Evolutionary conservation across 345 rosid genomes (phyloP).

Genomic region (Bruguiera sexangula): DNA sequence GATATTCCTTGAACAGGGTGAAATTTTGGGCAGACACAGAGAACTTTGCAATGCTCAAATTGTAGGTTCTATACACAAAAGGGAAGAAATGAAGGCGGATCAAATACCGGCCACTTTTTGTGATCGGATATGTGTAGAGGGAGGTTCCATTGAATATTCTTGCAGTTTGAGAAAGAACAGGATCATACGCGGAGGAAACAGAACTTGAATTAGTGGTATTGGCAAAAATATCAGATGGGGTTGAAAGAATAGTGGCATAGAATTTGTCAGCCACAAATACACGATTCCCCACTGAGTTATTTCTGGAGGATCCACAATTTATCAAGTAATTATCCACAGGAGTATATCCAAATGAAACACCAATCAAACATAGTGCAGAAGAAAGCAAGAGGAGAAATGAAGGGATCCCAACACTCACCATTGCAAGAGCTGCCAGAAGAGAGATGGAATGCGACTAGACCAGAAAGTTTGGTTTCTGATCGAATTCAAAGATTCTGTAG

Average conservation of each 20-base stretch:
- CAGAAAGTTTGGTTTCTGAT: neutral
- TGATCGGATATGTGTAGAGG: constrained; percentile 44
- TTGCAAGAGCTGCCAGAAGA: constrained; percentile 7
- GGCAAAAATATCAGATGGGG: constrained; percentile 25
- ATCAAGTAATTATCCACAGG: constrained; percentile 53
- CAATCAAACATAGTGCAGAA: constrained; percentile 24
- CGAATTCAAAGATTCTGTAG: neutral
- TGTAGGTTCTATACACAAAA: constrained; percentile 28
- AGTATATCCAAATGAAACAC: constrained; percentile 39
- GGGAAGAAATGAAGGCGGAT: constrained; percentile 78
- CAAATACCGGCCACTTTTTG: constrained; percentile 52
- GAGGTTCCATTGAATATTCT: constrained; percentile 46
- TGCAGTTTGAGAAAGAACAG: constrained; percentile 54
- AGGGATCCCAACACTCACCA: constrained; percentile 28
- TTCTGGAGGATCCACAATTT: constrained; percentile 61
- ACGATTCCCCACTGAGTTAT: constrained; percentile 40
- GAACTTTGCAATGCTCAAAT: constrained; percentile 59
- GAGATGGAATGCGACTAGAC: neutral
- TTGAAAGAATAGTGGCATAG: constrained; percentile 20
- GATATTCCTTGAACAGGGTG: constrained; percentile 53
- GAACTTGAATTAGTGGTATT: constrained; percentile 26
- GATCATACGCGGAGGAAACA: constrained; percentile 22
- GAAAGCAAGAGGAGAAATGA: constrained; percentile 26
- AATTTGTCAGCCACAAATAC: constrained; percentile 47
- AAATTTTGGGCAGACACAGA: constrained; percentile 64